Evolutionary conservation across 1,284 basidiomycete genomes (phyloP).

Genomic region (Farysia itapuensis): DNA sequence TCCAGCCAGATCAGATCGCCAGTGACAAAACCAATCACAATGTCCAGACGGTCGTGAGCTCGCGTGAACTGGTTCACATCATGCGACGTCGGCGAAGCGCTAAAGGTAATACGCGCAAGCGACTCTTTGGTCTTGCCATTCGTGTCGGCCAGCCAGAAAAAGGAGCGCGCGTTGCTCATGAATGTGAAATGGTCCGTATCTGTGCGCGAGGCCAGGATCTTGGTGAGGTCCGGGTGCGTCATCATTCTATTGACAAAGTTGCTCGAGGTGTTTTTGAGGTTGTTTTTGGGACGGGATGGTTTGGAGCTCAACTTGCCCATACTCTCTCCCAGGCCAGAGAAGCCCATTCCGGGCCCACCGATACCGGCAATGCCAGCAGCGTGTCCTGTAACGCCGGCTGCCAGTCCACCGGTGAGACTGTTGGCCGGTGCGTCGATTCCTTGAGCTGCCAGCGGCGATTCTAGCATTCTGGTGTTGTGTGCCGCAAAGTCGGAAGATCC

Average conservation of each 20-base stretch:
- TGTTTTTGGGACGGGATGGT: slow-evolving; percentile 76
- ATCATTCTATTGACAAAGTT: slow-evolving; percentile 85
- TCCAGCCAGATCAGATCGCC: slow-evolving; percentile 82
- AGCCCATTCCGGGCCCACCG: slow-evolving; percentile 31
- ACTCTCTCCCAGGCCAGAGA: slow-evolving; percentile 28
- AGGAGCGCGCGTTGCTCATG: slow-evolving; percentile 45
- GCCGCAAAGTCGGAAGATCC: neutral
- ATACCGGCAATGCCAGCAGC: slow-evolving; percentile 33
- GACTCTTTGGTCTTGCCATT: slow-evolving; percentile 62
- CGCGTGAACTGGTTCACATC: slow-evolving; percentile 78
- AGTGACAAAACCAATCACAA: slow-evolving; percentile 86
- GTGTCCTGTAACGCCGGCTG: slow-evolving; percentile 22
- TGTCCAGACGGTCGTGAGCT: slow-evolving; percentile 76
- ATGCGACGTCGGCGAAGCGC: slow-evolving; percentile 75
- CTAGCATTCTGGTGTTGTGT: slow-evolving; percentile 5
- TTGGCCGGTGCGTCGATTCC: slow-evolving; percentile 46
- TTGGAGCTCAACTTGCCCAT: slow-evolving; percentile 36
- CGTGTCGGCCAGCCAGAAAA: slow-evolving; percentile 47
- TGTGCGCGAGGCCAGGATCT: slow-evolving; percentile 68
- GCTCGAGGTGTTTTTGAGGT: slow-evolving; percentile 80
- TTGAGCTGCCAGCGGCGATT: slow-evolving; percentile 38
- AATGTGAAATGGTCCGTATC: slow-evolving; percentile 64
- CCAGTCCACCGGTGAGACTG: slow-evolving; percentile 34
- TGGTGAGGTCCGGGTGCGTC: slow-evolving; percentile 73
- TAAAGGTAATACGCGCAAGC: slow-evolving; percentile 78